A percentile compares a stretch with the other conserved stretches of the same genome.
These are phyloP conservation scores for Protostelium mycophagum DNA, from an alignment of 78 protist species.

Conservation along the genomic window DNA sequence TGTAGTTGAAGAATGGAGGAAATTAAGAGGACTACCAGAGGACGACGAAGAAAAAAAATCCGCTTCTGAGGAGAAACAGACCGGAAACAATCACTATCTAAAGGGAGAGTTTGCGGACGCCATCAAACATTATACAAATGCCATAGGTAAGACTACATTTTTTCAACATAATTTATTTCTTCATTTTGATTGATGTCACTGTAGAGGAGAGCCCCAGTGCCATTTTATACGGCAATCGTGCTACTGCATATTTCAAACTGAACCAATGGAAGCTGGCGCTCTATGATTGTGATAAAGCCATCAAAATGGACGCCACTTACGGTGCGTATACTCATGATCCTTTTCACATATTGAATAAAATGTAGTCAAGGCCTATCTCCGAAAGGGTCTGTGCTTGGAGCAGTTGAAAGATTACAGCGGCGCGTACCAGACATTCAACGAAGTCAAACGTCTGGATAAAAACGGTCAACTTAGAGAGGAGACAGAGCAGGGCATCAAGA, in stretches of 20 bases:
- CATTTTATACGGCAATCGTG: neutral
- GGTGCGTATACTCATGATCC: constrained; percentile 10
- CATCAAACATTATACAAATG: constrained; percentile 53
- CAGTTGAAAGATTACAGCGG: neutral
- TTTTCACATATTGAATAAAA: neutral
- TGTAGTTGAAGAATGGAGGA: constrained; percentile 9
- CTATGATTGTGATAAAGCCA: constrained; percentile 51
- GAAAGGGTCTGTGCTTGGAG: constrained; percentile 58
- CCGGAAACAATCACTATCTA: constrained; percentile 34
- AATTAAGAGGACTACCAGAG: constrained; percentile 12
- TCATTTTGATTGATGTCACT: neutral
- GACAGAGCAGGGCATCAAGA: neutral
- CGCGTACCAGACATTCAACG: neutral
- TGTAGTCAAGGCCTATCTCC: constrained; percentile 56
- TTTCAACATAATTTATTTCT: too few relatives aligned
- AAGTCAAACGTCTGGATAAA: neutral
- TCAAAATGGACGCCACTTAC: constrained; percentile 28
- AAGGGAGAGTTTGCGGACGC: constrained; percentile 49
- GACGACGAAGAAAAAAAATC: constrained; percentile 3
- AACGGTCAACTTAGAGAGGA: neutral
- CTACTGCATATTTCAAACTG: neutral
- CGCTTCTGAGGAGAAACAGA: constrained; percentile 43
- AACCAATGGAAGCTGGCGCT: constrained; percentile 44
- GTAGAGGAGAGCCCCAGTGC: neutral
- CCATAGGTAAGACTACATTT: constrained; percentile 46